Conservation (phyloP, 2,329 filamentous ascomycete species). For the Aspergillus proliferans region DNA sequence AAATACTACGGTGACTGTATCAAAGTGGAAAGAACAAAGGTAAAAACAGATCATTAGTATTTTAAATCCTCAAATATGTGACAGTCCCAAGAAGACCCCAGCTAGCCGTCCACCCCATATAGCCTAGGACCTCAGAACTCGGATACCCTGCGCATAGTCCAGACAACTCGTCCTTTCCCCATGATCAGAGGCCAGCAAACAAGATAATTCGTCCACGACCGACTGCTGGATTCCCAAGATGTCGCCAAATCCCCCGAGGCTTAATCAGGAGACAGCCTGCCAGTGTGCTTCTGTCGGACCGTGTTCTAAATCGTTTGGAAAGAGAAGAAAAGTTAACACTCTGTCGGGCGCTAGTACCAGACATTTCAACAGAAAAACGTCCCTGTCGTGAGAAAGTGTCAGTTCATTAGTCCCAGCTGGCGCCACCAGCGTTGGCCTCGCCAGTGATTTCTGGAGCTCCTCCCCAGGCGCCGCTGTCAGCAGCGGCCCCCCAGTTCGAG, state of each 20-base stretch:
- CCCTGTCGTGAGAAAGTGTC: neutral
- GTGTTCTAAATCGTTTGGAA: neutral
- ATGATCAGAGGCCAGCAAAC: neutral
- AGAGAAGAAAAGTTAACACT: neutral
- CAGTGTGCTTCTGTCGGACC: neutral
- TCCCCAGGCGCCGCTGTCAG: neutral
- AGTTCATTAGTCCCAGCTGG: neutral
- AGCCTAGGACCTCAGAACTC: neutral
- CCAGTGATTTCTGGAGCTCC: neutral
- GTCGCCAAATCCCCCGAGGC: neutral
- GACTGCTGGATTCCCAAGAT: neutral
- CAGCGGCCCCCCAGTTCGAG: neutral
- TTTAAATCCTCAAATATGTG: neutral
- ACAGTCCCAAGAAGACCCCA: neutral
- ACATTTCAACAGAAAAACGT: no score
- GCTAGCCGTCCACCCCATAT: slow-evolving; percentile 1
- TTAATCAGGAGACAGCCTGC: neutral
- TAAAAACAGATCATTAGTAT: neutral
- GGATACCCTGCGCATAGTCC: neutral
- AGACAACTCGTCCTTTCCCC: neutral
- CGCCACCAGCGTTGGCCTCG: neutral
- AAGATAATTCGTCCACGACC: neutral
- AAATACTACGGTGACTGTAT: no score
- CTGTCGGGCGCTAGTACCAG: no score
- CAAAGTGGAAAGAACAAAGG: neutral